Conservation (phyloP, 2,329 filamentous ascomycete genomes). For the Fusarium sp. region DNA sequence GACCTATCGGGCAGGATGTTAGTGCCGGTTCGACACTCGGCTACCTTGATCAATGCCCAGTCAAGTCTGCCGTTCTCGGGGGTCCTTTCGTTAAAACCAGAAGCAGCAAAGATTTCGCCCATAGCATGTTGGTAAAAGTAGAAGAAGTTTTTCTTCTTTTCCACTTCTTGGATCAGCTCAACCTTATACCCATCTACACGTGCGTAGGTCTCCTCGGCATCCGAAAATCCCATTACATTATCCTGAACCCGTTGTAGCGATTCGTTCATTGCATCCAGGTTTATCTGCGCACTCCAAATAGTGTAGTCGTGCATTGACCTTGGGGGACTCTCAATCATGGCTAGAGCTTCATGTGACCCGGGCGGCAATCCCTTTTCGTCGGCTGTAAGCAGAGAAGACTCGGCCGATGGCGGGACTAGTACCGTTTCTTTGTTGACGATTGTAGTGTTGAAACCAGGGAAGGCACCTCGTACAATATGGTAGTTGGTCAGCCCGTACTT, state of each 20-base stretch:
- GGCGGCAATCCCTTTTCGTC: background rate
- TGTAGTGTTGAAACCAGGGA: background rate
- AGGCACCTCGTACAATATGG: background rate
- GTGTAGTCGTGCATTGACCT: background rate
- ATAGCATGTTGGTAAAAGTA: background rate
- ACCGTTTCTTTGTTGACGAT: background rate
- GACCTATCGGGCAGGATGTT: background rate
- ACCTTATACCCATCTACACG: background rate
- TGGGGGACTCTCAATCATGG: background rate
- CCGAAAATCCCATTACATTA: rapidly evolving
- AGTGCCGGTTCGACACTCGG: background rate
- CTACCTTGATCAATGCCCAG: background rate
- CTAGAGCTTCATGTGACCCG: background rate
- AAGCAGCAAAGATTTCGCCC: background rate
- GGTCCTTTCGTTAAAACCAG: rapidly evolving
- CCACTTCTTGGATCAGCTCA: background rate
- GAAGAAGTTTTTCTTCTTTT: background rate
- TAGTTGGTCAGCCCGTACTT: background rate
- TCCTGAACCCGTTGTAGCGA: background rate
- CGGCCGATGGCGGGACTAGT: background rate
- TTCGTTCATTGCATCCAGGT: too few species aligned
- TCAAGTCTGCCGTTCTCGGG: background rate
- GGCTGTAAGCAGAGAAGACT: rapidly evolving
- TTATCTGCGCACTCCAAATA: background rate
- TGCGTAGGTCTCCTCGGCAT: background rate